These are phyloP conservation scores for Fusarium hostae DNA, from an alignment of 2,329 filamentous ascomycete species.

Conservation along the genomic window DNA sequence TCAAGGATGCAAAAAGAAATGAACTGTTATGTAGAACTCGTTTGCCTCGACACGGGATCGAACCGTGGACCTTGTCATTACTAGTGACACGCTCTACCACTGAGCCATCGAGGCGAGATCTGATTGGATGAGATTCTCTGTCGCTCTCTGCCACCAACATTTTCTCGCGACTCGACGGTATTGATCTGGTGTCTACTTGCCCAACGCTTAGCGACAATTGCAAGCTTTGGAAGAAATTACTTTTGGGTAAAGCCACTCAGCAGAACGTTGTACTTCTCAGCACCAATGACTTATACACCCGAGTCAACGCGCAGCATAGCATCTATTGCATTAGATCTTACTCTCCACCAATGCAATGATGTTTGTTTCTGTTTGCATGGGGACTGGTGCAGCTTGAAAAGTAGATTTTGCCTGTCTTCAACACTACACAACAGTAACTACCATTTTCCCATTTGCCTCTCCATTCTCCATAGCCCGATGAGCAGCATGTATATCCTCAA, in stretches of 20 bases:
- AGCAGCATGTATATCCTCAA: background rate
- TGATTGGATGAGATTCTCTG: background rate
- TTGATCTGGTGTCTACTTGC: background rate
- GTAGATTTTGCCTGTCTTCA: background rate
- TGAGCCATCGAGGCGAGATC: background rate
- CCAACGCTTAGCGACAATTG: accelerated
- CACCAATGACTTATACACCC: too few species aligned
- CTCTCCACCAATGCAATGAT: too few species aligned
- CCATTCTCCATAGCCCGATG: background rate
- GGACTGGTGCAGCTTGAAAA: too few species aligned
- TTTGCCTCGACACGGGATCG: constrained; percentile 1
- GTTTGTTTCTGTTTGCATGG: too few species aligned
- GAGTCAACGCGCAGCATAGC: too few species aligned
- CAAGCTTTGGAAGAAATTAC: too few species aligned
- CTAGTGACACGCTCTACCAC: constrained; percentile 9
- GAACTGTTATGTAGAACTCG: accelerated
- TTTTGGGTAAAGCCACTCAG: too few species aligned
- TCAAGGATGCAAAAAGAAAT: accelerated
- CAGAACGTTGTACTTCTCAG: too few species aligned
- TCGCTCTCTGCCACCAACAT: accelerated
- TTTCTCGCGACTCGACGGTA: background rate
- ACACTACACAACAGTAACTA: background rate
- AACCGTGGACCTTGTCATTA: constrained; percentile 8
- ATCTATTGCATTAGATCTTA: too few species aligned
- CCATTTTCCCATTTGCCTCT: background rate